Conservation (phyloP, 805 yeast species). For the Hanseniaspora osmophila region DNA sequence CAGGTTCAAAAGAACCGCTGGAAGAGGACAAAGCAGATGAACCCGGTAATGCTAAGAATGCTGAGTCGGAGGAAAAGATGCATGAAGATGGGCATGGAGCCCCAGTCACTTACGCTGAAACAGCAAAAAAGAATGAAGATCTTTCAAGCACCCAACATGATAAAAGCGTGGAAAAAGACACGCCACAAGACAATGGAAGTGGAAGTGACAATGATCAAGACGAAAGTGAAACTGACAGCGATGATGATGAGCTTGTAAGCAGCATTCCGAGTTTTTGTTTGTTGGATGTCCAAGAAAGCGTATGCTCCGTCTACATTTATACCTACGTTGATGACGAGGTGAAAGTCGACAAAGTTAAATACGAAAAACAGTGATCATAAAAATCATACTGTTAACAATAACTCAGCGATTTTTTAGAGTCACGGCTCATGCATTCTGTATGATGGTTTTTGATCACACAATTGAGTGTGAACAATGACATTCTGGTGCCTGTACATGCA, state of each 20-base stretch:
- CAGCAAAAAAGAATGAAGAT: too few relatives aligned
- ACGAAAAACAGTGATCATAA: conserved; percentile 30
- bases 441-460: too few relatives aligned
- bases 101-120: too few relatives aligned
- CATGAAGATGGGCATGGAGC: neutral
- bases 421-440: too few relatives aligned
- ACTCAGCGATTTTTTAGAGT: too few relatives aligned
- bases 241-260: conserved; percentile 8
- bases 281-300: conserved; percentile 67
- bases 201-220: conserved; percentile 9
- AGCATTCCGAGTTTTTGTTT: conserved; percentile 78
- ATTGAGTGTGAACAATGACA: too few relatives aligned
- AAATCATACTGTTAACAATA: neutral
- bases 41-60: conserved; percentile 11
- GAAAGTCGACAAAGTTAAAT: conserved; percentile 76
- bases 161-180: neutral
- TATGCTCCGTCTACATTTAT: conserved; percentile 74
- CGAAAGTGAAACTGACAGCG: conserved; percentile 11
- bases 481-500: too few relatives aligned
- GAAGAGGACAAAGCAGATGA: conserved; percentile 6
- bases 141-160: too few relatives aligned
- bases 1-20: conserved; percentile 8
- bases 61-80: conserved; percentile 1
- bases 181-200: neutral
- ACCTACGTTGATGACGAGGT: conserved; percentile 57